Evolutionary conservation across 163 green algal species (phyloP).

Genomic region (Volvox carteri): DNA sequence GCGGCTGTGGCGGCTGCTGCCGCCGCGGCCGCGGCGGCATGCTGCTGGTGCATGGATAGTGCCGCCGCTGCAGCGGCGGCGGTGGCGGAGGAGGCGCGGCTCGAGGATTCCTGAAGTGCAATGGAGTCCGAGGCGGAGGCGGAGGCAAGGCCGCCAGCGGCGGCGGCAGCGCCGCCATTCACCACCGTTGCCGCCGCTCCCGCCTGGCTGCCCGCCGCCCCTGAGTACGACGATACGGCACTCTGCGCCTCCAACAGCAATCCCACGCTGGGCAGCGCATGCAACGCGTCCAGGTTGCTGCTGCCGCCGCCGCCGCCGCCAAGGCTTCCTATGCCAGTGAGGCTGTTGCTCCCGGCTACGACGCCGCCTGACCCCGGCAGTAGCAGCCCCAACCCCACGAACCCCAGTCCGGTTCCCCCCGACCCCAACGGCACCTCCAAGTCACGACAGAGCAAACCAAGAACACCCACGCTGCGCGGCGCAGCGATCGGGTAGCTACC

Average conservation of each 20-base stretch:
- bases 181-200: not conserved
- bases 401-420: not conserved
- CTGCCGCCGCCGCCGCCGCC: not conserved
- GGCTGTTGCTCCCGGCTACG: no score
- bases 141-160: not conserved
- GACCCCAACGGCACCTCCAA: slow-evolving; percentile 25
- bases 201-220: not conserved
- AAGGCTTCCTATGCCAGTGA: not conserved
- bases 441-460: slow-evolving; percentile 29
- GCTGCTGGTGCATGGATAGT: slow-evolving; percentile 19
- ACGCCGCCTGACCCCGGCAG: slow-evolving; percentile 1
- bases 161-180: not conserved
- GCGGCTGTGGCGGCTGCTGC: not conserved
- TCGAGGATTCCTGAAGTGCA: not conserved
- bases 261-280: not conserved
- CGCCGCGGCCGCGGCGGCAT: not conserved
- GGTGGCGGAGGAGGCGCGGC: not conserved
- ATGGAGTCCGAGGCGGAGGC: not conserved
- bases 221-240: not conserved
- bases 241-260: not conserved
- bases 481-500: slow-evolving; percentile 34
- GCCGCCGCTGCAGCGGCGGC: not conserved
- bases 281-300: not conserved
- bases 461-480: slow-evolving; percentile 29
- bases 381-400: slow-evolving; percentile 18